Percentiles rank a stretch among this genome's conserved stretches.
phyloP scores from a whole-genome alignment of 2,329 filamentous ascomycete genomes.

The Colletotrichum orbiculare region DNA sequence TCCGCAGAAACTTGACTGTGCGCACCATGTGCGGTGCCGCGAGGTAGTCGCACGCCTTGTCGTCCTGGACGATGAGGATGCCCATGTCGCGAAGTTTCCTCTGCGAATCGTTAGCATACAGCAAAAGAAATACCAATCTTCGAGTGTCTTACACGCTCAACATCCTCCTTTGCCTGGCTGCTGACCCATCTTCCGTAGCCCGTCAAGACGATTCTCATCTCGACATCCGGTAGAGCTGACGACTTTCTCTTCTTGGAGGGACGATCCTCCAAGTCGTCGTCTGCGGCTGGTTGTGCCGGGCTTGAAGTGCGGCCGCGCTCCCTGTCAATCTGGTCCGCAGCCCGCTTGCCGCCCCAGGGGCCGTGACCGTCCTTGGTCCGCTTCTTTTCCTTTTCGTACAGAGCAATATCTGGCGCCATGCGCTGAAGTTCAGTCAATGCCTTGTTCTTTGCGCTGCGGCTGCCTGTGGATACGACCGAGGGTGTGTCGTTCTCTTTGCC shows the following conservation, averaged over 20 bases:
- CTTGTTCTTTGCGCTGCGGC: slow-evolving; percentile 88
- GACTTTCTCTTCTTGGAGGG: slow-evolving; percentile 73
- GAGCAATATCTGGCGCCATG: slow-evolving; percentile 83
- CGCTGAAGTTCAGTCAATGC: slow-evolving; percentile 82
- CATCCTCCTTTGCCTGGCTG: slow-evolving; percentile 78
- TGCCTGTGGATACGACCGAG: slow-evolving; percentile 72
- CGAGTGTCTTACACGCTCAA: slow-evolving; percentile 75
- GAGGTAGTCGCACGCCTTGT: slow-evolving; percentile 82
- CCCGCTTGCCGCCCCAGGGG: slow-evolving; percentile 72
- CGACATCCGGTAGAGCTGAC: slow-evolving; percentile 68
- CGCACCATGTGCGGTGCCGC: slow-evolving; percentile 88
- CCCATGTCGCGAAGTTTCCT: slow-evolving; percentile 85
- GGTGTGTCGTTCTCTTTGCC: slow-evolving; percentile 90
- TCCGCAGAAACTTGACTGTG: slow-evolving; percentile 93
- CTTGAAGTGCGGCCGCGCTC: slow-evolving; percentile 35
- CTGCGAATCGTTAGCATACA: slow-evolving; percentile 56
- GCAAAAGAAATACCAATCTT: slow-evolving; percentile 16
- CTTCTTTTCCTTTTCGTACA: slow-evolving; percentile 95
- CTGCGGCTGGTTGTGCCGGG: slow-evolving; percentile 27
- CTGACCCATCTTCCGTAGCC: slow-evolving; percentile 86
- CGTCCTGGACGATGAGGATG: slow-evolving; percentile 82
- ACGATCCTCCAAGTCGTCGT: slow-evolving; percentile 59
- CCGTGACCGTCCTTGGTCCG: slow-evolving; percentile 64
- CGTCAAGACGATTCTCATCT: slow-evolving; percentile 83
- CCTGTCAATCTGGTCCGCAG: slow-evolving; percentile 68